phyloP scores from a whole-genome alignment of 148 eudicot species.

The Diospyros lotus region DNA sequence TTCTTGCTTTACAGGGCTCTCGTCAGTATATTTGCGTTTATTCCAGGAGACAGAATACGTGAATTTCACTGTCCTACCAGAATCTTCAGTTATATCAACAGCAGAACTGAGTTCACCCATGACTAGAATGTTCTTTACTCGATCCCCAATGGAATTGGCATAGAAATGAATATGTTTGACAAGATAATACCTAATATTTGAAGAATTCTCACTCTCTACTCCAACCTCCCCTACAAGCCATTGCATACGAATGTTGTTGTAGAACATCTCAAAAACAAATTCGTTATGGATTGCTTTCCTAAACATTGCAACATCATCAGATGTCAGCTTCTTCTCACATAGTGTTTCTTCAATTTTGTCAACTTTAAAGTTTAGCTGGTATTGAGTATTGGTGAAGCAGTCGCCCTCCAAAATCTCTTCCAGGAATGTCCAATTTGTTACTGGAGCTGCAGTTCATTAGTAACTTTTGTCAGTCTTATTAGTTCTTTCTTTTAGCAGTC shows the following conservation, averaged over 20 bases:
- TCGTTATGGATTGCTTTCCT: background rate
- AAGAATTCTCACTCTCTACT: no score
- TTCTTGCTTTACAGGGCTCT: no score
- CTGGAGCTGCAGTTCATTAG: no score
- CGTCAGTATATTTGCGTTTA: no score
- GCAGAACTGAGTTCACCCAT: background rate
- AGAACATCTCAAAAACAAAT: background rate
- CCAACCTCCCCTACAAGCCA: background rate
- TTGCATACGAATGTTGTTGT: background rate
- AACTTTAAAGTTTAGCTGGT: background rate
- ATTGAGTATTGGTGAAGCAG: background rate
- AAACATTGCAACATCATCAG: background rate
- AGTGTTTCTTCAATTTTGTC: background rate
- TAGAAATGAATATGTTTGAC: background rate
- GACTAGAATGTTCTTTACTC: background rate
- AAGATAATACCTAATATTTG: background rate
- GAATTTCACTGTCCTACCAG: background rate
- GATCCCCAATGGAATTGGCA: background rate
- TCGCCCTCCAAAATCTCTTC: background rate
- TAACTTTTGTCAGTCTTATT: no score
- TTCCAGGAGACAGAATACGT: background rate
- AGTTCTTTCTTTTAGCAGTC: no score
- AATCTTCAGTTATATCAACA: background rate
- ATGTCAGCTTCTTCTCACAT: background rate
- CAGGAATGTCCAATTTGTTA: background rate